Evolutionary conservation across 768 basidiomycete species (phyloP).

Genomic region (Tremella mesenterica): DNA sequence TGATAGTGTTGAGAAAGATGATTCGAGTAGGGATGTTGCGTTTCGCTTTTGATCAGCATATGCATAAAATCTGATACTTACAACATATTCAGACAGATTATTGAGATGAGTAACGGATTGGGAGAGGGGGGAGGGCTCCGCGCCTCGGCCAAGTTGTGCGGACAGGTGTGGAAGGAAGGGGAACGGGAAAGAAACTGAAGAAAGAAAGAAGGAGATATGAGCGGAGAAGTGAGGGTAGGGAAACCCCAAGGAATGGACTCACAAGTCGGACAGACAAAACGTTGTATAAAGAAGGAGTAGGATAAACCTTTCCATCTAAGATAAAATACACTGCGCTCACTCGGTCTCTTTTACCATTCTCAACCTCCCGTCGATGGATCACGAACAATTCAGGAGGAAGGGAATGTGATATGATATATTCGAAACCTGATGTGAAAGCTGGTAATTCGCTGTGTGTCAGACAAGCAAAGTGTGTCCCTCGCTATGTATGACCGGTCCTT

Average conservation of each 20-base stretch:
- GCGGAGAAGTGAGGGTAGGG: neutral
- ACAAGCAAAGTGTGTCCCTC: too few species aligned
- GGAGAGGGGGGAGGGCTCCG: neutral
- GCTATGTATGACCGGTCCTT: too few species aligned
- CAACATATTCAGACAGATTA: too few species aligned
- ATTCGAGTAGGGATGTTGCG: slow-evolving; percentile 24
- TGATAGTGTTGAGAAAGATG: slow-evolving; percentile 23
- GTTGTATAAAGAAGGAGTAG: slow-evolving; percentile 30
- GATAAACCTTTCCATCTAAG: slow-evolving; percentile 33
- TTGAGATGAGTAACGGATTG: too few species aligned
- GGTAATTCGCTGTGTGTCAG: slow-evolving; percentile 27
- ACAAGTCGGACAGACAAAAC: slow-evolving; percentile 27
- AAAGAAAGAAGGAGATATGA: neutral
- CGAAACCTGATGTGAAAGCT: slow-evolving; percentile 32
- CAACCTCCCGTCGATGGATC: slow-evolving; percentile 24
- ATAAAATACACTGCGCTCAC: slow-evolving; percentile 28
- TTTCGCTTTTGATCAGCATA: slow-evolving; percentile 18
- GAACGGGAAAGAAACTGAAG: neutral
- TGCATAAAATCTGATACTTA: neutral
- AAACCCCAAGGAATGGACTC: too few species aligned
- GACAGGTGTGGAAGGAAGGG: neutral
- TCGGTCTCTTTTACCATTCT: slow-evolving; percentile 15
- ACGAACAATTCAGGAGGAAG: slow-evolving; percentile 30
- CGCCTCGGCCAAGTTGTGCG: neutral
- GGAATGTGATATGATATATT: slow-evolving; percentile 33